Evolutionary conservation across 2,329 filamentous ascomycete genomes (phyloP).

Genomic region (Kalmusia sp.): DNA sequence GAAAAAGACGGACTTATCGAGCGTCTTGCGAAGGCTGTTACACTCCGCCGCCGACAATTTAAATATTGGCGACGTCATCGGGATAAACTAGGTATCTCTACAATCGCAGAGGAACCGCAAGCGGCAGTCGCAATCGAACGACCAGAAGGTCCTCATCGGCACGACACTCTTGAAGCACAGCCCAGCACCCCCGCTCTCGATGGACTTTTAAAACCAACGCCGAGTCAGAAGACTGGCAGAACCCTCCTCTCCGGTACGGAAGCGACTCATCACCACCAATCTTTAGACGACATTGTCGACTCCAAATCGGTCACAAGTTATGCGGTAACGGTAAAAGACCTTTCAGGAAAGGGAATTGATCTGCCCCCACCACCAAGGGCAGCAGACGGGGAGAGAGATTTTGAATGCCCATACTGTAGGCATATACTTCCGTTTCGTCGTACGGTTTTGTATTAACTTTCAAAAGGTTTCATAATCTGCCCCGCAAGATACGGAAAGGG

Average conservation of each 20-base stretch:
- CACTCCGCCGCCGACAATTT: constrained; percentile 45
- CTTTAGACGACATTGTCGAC: constrained; percentile 46
- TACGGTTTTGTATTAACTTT: not conserved
- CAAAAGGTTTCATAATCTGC: constrained; percentile 41
- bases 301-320: constrained; percentile 46
- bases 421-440: not conserved
- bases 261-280: constrained; percentile 45
- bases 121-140: constrained; percentile 7
- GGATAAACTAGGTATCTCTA: constrained; percentile 40
- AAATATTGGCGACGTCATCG: constrained; percentile 44
- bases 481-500: constrained; percentile 44
- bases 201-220: constrained; percentile 18
- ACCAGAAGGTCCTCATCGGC: constrained; percentile 12
- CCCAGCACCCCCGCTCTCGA: constrained; percentile 8
- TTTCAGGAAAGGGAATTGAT: constrained; percentile 40
- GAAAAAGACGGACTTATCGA: constrained; percentile 30
- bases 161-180: constrained; percentile 24
- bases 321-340: constrained; percentile 44
- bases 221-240: constrained; percentile 41
- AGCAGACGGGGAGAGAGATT: constrained; percentile 42
- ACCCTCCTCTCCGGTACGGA: constrained; percentile 47
- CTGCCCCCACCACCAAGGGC: constrained; percentile 41
- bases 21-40: constrained; percentile 39
- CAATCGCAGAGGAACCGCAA: constrained; percentile 26
- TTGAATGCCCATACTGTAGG: constrained; percentile 46